Percentiles rank a stretch among this genome's conserved stretches.
Conservation (phyloP, 148 eudicot species). For the Cornus kousa region DNA sequence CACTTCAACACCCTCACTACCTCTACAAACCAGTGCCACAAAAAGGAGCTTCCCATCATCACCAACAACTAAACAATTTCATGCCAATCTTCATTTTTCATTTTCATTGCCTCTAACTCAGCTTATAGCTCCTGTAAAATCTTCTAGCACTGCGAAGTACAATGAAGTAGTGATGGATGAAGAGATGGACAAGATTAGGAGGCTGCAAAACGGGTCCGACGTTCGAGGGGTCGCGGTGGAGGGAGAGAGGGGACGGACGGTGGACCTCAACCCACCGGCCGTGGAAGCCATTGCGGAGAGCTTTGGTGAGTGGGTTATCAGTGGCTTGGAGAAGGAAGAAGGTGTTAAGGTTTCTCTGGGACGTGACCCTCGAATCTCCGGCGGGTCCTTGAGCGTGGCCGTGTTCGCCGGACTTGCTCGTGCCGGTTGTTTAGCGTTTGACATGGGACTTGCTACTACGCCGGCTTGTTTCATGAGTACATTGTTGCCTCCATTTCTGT, state of each 20-base stretch:
- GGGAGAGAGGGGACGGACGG: slow-evolving; percentile 72
- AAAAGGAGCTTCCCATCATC: slow-evolving; percentile 13
- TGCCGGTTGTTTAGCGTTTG: slow-evolving; percentile 64
- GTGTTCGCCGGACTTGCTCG: slow-evolving; percentile 71
- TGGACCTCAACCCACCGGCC: slow-evolving; percentile 70
- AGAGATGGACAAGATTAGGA: slow-evolving; percentile 64
- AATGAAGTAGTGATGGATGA: slow-evolving; percentile 54
- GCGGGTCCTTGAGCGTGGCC: slow-evolving; percentile 59
- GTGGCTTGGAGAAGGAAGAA: slow-evolving; percentile 28
- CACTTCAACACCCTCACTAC: slow-evolving; percentile 30
- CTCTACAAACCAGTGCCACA: slow-evolving; percentile 5
- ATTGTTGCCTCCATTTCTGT: slow-evolving; percentile 62
- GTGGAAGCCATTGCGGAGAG: slow-evolving; percentile 94
- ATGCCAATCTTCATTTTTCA: not conserved
- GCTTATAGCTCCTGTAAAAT: slow-evolving; percentile 10
- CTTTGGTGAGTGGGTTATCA: slow-evolving; percentile 78
- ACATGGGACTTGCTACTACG: slow-evolving; percentile 93
- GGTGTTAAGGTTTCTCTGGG: slow-evolving; percentile 70
- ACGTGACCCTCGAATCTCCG: slow-evolving; percentile 72
- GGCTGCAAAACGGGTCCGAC: slow-evolving; percentile 94
- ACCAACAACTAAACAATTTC: slow-evolving; percentile 11
- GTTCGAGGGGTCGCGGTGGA: slow-evolving; percentile 85
- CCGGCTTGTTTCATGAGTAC: slow-evolving; percentile 99
- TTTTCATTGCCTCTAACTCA: slow-evolving; percentile 10
- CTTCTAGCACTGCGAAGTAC: slow-evolving; percentile 23